Evolutionary conservation across 345 rosid genomes (phyloP).

Genomic region (Eucalyptus tenuipes): DNA sequence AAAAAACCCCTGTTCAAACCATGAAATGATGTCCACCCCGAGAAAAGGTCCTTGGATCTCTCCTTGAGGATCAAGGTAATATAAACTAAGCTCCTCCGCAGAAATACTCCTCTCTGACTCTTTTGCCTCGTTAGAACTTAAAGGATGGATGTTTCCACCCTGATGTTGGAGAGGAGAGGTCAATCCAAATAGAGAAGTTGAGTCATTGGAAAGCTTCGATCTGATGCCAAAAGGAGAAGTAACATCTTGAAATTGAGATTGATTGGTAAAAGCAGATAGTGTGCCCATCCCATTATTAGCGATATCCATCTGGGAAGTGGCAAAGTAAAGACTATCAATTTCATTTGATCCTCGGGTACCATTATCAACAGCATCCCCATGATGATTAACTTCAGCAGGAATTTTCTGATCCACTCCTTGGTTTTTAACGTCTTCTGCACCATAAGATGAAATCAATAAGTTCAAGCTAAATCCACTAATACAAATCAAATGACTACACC

Average conservation of each 20-base stretch:
- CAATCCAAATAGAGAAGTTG: slow-evolving; percentile 23
- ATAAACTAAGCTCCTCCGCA: slow-evolving; percentile 56
- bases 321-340: background rate
- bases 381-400: background rate
- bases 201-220: slow-evolving; percentile 31
- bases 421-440: slow-evolving; percentile 8
- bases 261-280: background rate
- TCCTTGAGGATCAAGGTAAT: slow-evolving; percentile 85
- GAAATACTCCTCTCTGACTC: slow-evolving; percentile 8
- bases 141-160: background rate
- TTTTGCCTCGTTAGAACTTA: slow-evolving; percentile 1
- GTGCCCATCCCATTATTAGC: slow-evolving; percentile 5
- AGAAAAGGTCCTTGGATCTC: slow-evolving; percentile 73
- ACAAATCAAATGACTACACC: background rate
- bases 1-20: slow-evolving; percentile 94
- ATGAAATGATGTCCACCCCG: slow-evolving; percentile 65
- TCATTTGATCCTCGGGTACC: slow-evolving; percentile 4
- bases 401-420: slow-evolving; percentile 3
- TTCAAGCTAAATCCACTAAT: background rate
- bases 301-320: background rate
- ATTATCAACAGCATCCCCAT: background rate
- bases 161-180: slow-evolving; percentile 15
- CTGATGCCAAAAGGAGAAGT: slow-evolving; percentile 9
- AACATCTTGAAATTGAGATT: slow-evolving; percentile 7
- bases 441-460: background rate